Evolutionary conservation across 2,329 filamentous ascomycete species (phyloP).

Genomic region (Parastagonospora avenae): DNA sequence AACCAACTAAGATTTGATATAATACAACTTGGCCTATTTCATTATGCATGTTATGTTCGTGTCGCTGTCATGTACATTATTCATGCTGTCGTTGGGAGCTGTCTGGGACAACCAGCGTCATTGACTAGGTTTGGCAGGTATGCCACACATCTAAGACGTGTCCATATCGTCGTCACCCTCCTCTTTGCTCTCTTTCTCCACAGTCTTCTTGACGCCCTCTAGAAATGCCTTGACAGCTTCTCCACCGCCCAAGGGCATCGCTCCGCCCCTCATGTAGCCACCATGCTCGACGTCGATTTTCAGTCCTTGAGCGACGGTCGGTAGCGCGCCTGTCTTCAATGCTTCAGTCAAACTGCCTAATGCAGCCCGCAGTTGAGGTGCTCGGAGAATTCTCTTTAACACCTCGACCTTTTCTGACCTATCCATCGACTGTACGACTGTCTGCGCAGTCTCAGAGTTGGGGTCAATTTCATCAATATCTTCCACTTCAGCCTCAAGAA

Average conservation of each 20-base stretch:
- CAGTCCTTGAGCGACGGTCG: conserved; percentile 86
- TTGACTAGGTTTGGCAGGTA: neutral
- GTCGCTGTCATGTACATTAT: neutral
- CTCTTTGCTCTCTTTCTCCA: conserved; percentile 57
- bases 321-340: conserved; percentile 85
- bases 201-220: conserved; percentile 81
- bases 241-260: conserved; percentile 83
- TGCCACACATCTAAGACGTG: conserved; percentile 24
- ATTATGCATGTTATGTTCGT: neutral
- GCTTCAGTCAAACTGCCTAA: conserved; percentile 84
- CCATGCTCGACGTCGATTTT: conserved; percentile 80
- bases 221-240: conserved; percentile 92
- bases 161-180: conserved; percentile 42
- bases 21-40: neutral
- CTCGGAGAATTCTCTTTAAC: conserved; percentile 80
- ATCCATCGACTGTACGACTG: conserved; percentile 75
- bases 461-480: conserved; percentile 69
- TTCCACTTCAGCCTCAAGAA: conserved; percentile 72
- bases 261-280: conserved; percentile 78
- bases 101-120: neutral
- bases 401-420: conserved; percentile 79
- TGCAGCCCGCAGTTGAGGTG: conserved; percentile 89
- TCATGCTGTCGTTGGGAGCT: no score
- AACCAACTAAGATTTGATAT: no score
- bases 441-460: conserved; percentile 69